A percentile compares a stretch with the other conserved stretches of the same genome.
These are phyloP conservation scores for Polychytrium aggregatum DNA, from an alignment of 192 early-diverging fungal genomes.

Conservation along the genomic window DNA sequence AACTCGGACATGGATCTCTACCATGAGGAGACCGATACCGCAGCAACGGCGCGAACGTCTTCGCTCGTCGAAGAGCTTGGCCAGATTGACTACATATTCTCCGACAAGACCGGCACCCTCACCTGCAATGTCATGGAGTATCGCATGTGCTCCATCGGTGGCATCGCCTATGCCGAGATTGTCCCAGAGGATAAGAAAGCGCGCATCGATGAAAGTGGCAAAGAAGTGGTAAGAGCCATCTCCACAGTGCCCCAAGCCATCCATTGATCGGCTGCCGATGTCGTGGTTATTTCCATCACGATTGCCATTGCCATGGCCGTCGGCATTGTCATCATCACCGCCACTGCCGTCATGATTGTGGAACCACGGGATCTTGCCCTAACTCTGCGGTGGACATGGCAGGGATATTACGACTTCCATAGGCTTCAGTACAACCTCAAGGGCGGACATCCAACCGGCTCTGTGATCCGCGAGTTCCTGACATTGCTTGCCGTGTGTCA, in stretches of 20 bases:
- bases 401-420: slow-evolving; percentile 39
- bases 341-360: no score
- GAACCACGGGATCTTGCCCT: no score
- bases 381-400: no score
- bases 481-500: slow-evolving; percentile 87
- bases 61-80: slow-evolving; percentile 94
- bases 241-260: no score
- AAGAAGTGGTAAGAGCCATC: slow-evolving; percentile 40
- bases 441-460: slow-evolving; percentile 39
- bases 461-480: slow-evolving; percentile 79
- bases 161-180: slow-evolving; percentile 77
- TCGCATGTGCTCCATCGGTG: slow-evolving; percentile 72
- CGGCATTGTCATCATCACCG: no score
- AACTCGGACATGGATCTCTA: slow-evolving; percentile 94
- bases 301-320: no score
- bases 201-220: slow-evolving; percentile 50
- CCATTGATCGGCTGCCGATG: no score
- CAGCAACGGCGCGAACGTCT: slow-evolving; percentile 83
- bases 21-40: slow-evolving; percentile 83
- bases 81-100: slow-evolving; percentile 94
- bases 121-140: slow-evolving; percentile 53
- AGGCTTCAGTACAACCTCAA: slow-evolving; percentile 24
- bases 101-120: slow-evolving; percentile 75
- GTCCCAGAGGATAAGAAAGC: slow-evolving; percentile 83
- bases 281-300: no score